Base-by-base conservation (phyloP, 805 yeast species). In the Cyberlindnera mycetangii region DNA sequence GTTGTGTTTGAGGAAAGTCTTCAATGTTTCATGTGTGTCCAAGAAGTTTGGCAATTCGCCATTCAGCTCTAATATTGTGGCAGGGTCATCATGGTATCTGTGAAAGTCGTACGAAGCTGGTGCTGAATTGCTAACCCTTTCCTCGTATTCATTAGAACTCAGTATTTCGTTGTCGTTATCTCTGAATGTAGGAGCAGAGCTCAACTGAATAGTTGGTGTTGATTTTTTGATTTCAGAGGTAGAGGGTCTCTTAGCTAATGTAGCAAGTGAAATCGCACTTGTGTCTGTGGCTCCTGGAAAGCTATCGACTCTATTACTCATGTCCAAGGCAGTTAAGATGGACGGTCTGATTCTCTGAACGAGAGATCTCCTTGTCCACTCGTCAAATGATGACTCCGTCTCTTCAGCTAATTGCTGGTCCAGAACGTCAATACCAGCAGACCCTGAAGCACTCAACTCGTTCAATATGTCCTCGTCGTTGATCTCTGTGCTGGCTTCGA, bases 401-500 rank as follows among this genome's bases (percentile, higher is more conserved):
- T 54, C 47, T 6, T 31, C 19, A 17, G 52, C 35, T 3, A 50
- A 17, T 15, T 54, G 43, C n/a, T 39, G 32, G 27, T 50, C 54
- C 37, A 53, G 39, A 12, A 44, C 50, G 7, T 51, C 56, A 20
- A 54, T 52, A 5, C 55, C 55, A 1, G 39, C 44, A 4, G 37
- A 18, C 2, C 35, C 34, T 1, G 38, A 11, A 10, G 32, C 38
- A 12, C 27, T 22, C 32, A 51, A n/a, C 3, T 47, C 52, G 16
- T 42, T 42, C 36, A 49, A 24, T 11, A 58, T 40, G 28, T 56
- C 55, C 4, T 53, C 57, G 39, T 56, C 61, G 27, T 58, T 52
- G 4, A 45, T 33, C 34, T 58, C 62, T n/a, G 44, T 38, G 34
- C 54, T 43, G 24, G 46, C 52, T 10, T 48, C 54, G 4, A 51